Evolutionary conservation across 1,139 yeast species (phyloP), one percentile per base, ranked within the genome.

Genomic region (Yamadazyma buinensis): DNA sequence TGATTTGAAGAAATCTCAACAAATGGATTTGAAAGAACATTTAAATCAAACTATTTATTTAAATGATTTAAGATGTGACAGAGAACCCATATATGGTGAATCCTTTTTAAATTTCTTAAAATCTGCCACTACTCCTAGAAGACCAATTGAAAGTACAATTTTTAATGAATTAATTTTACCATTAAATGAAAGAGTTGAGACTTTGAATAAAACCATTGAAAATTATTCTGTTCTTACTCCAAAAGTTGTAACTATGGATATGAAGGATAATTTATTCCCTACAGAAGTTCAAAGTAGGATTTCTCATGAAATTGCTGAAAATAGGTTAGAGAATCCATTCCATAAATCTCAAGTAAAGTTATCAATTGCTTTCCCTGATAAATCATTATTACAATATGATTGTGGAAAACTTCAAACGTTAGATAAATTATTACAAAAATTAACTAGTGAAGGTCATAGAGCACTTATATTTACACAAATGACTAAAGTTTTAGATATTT

Each of bases 391-490:
- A 38, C 95, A 94, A 54, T 94, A 84, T 55, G 99, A 94, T 59
- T 94, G 98, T 66, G 99, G 99, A 39, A 94, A 94, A 55, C 67
- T 94, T 26, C 99, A 94, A 52, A 83, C 80, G 48, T 63, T 94
- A 35, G 94, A 97, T 0, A 57, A 63, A 4, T 64, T 94, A 34
- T 60, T 94, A 38, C 87, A 84, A 40, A 83, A 85, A 20, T 67
- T 94, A 44, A 83, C 84, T 36, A 80, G 86, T 23, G 78, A 78
- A 33, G 97, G 97, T 0, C 98, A 94, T 53, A 70, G 98, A 38
- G 97, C 95, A 1, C 72, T 94, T 45, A 92, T 94, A 39, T 94
- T 94, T 64, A 94, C 99, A 0, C 99, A 94, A 57, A 94, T 94
- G 99, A 92, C 98, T 2, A 84, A 86, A 52, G 97, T 94, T 13